Percentiles rank a stretch among this genome's conserved stretches.
phyloP scores from a whole-genome alignment of 352 stramenopile genomes.

The Globisporangium spiculum region DNA sequence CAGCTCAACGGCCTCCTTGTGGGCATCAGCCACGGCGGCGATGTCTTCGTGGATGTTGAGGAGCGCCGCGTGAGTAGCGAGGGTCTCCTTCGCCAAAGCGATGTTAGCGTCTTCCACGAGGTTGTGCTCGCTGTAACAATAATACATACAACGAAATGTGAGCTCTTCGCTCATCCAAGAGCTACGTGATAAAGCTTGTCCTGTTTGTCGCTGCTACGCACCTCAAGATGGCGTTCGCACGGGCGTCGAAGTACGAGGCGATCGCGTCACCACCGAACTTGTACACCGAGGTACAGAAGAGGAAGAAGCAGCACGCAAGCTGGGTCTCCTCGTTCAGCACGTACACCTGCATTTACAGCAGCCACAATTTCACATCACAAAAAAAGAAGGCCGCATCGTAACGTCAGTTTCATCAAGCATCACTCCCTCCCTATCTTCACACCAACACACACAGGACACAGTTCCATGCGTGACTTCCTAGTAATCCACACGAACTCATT shows the following conservation, averaged over 20 bases:
- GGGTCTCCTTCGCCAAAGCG: constrained; percentile 75
- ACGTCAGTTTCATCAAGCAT: constrained; percentile 1
- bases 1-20: constrained; percentile 79
- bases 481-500: background rate
- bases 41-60: constrained; percentile 87
- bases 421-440: background rate
- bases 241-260: constrained; percentile 83
- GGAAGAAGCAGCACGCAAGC: constrained; percentile 80
- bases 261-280: constrained; percentile 84
- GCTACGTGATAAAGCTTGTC: background rate
- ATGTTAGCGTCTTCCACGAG: constrained; percentile 84
- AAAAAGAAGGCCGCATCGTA: background rate
- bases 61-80: constrained; percentile 79
- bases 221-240: constrained; percentile 68
- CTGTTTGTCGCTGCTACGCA: constrained; percentile 20
- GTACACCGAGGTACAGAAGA: constrained; percentile 84
- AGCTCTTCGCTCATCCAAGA: background rate
- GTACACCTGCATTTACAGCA: constrained; percentile 48
- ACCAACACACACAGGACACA: background rate
- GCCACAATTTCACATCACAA: background rate
- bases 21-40: constrained; percentile 62
- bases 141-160: background rate
- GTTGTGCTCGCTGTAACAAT: constrained; percentile 68
- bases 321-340: constrained; percentile 86
- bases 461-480: background rate